A percentile compares a stretch with the other conserved stretches of the same genome.
These are phyloP conservation scores for Clavispora carvajalis DNA, from an alignment of 805 yeast species.

Conservation along the genomic window DNA sequence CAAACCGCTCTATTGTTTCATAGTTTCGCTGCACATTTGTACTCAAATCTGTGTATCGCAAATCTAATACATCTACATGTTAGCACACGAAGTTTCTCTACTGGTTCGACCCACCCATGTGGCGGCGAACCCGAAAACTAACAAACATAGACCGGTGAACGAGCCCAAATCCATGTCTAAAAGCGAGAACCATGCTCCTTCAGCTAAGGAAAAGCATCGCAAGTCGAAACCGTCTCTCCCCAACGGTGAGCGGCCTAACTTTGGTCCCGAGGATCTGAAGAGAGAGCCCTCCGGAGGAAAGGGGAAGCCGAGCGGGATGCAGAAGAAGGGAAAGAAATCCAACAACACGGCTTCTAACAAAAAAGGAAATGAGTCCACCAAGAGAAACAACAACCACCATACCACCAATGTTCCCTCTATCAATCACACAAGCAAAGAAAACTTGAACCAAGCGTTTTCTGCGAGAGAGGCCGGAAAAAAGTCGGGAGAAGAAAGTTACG, in stretches of 20 bases:
- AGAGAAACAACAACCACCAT: slow-evolving; percentile 3
- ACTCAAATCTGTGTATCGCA: background rate
- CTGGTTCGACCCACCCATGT: slow-evolving; percentile 17
- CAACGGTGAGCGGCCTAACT: slow-evolving; percentile 21
- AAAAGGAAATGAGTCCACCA: slow-evolving; percentile 2
- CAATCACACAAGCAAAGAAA: background rate
- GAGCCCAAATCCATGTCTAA: slow-evolving; percentile 18
- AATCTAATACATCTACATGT: slow-evolving; percentile 8
- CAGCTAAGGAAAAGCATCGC: slow-evolving; percentile 5
- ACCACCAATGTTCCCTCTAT: slow-evolving; percentile 3
- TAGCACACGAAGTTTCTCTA: slow-evolving; percentile 29
- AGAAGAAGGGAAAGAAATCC: background rate
- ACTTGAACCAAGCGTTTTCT: background rate
- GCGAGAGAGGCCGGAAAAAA: slow-evolving; percentile 4
- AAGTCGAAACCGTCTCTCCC: slow-evolving; percentile 14
- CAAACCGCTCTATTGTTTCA: background rate
- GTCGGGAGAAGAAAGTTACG: slow-evolving; percentile 35
- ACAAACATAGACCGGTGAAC: slow-evolving; percentile 12
- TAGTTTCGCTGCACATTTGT: background rate
- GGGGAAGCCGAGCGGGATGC: background rate
- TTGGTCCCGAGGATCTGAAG: slow-evolving; percentile 10
- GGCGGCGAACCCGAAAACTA: slow-evolving; percentile 8
- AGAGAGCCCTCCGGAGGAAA: background rate
- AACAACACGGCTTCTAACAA: slow-evolving; percentile 4
- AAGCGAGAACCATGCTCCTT: slow-evolving; percentile 27